Percentiles rank a stretch among this genome's conserved stretches.
phyloP scores from a whole-genome alignment of 75 land plant species.

The Pinus tabuliformis region DNA sequence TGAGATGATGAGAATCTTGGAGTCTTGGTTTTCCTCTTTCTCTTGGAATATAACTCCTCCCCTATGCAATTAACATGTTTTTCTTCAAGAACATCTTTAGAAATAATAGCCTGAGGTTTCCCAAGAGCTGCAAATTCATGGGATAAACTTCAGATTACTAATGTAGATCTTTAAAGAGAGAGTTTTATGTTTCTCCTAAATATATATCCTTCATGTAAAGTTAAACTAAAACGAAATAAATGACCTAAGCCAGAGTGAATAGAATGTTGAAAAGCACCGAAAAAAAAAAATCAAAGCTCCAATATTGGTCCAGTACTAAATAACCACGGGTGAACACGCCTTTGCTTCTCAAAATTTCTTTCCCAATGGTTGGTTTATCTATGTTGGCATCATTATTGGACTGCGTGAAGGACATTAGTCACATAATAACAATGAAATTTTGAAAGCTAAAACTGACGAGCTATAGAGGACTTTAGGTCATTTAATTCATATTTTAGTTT shows the following conservation, averaged over 20 bases:
- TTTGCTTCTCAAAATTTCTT: slow-evolving; percentile 9
- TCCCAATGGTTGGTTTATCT: slow-evolving; percentile 32
- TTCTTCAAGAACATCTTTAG: slow-evolving; percentile 54
- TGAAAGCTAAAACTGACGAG: neutral
- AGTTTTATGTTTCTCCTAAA: neutral
- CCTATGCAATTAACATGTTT: slow-evolving; percentile 36
- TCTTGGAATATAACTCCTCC: slow-evolving; percentile 5
- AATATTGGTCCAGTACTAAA: slow-evolving; percentile 23
- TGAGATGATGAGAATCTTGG: slow-evolving; percentile 2
- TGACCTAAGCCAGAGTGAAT: slow-evolving; percentile 18
- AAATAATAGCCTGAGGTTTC: slow-evolving; percentile 53
- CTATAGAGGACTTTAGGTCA: neutral
- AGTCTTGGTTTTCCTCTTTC: neutral
- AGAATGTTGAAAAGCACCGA: slow-evolving; percentile 23
- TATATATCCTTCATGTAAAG: neutral
- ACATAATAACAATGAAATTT: neutral
- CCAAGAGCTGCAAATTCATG: slow-evolving; percentile 61
- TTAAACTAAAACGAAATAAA: neutral
- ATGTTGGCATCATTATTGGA: slow-evolving; percentile 31
- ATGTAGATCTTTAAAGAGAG: neutral
- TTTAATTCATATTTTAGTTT: slow-evolving; percentile 23
- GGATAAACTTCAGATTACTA: neutral
- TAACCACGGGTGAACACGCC: slow-evolving; percentile 17
- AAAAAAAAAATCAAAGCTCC: slow-evolving; percentile 16
- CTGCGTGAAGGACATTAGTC: slow-evolving; percentile 17